Evolutionary conservation across 73 alveolate genomes (phyloP).

Genomic region (Durusdinium trenchii): DNA sequence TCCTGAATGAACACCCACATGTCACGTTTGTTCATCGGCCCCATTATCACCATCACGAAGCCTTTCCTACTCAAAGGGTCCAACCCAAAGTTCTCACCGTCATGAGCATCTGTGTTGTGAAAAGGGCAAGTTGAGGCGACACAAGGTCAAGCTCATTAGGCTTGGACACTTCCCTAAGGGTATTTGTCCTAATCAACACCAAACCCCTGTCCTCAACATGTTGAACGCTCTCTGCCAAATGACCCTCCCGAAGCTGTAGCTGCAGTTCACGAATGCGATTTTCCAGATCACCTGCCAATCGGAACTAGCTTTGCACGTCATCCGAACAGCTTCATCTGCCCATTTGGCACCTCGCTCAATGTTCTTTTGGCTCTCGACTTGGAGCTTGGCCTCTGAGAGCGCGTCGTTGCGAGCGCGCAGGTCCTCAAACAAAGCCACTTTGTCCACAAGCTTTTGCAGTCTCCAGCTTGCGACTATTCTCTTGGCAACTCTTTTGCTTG

Average conservation of each 20-base stretch:
- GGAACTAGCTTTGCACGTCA: background rate
- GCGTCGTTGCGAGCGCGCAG: conserved; percentile 80
- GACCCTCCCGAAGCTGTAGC: conserved; percentile 77
- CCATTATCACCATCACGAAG: too few species aligned
- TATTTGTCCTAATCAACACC: too few species aligned
- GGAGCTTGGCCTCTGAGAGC: conserved; percentile 63
- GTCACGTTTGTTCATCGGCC: too few species aligned
- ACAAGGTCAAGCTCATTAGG: too few species aligned
- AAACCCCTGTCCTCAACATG: conserved; percentile 48
- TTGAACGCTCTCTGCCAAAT: conserved; percentile 46
- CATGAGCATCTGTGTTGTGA: too few species aligned
- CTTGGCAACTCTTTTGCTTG: background rate
- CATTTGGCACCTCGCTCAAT: conserved; percentile 33
- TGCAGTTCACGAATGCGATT: conserved; percentile 58
- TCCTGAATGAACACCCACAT: background rate
- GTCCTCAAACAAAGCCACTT: background rate
- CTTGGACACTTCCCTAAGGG: too few species aligned
- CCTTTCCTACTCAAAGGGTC: background rate
- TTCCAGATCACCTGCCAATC: conserved; percentile 55
- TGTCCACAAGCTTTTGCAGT: background rate
- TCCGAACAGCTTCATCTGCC: background rate
- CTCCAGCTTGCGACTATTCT: background rate
- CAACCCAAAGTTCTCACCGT: too few species aligned
- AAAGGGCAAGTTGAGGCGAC: too few species aligned
- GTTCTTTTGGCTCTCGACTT: conserved; percentile 72